A percentile compares a stretch with the other conserved stretches of the same genome.
Evolutionary conservation across 352 stramenopile genomes (phyloP).

Genomic region (Pythium periplocum): DNA sequence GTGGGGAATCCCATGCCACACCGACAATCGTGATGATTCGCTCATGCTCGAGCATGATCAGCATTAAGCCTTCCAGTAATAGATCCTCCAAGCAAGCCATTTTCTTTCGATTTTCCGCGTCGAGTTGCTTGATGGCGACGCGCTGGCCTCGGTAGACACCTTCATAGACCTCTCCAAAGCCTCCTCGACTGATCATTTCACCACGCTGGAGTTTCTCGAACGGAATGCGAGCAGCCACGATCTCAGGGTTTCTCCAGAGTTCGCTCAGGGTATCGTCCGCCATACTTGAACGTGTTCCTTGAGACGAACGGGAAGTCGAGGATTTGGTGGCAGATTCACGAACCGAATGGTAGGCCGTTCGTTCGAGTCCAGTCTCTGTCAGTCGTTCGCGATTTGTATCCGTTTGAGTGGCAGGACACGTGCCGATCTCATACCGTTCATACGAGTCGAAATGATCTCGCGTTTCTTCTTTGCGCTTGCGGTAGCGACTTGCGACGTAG

Average conservation of each 20-base stretch:
- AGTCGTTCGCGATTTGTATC: background rate
- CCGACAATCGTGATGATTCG: slow-evolving; percentile 34
- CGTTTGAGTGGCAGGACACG: background rate
- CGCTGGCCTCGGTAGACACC: slow-evolving; percentile 28
- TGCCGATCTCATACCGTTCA: background rate
- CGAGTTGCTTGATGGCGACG: slow-evolving; percentile 48
- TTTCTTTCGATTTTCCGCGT: slow-evolving; percentile 31
- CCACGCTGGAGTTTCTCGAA: slow-evolving; percentile 33
- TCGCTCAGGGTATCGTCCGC: slow-evolving; percentile 10
- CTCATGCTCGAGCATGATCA: slow-evolving; percentile 33
- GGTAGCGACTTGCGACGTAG: slow-evolving; percentile 11
- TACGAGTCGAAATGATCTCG: background rate
- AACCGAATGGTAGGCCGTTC: background rate
- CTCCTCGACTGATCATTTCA: slow-evolving; percentile 35
- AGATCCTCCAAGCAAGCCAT: slow-evolving; percentile 45
- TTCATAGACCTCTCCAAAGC: slow-evolving; percentile 40
- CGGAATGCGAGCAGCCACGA: slow-evolving; percentile 40
- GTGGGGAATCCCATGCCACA: slow-evolving; percentile 30
- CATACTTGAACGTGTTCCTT: background rate
- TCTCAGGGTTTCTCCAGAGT: slow-evolving; percentile 41
- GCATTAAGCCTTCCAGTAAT: slow-evolving; percentile 41
- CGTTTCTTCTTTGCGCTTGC: slow-evolving; percentile 8
- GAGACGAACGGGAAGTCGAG: background rate
- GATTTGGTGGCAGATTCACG: background rate
- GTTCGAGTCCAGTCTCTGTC: background rate